Conservation (phyloP, 768 basidiomycete genomes). For the Serendipita vermifera region DNA sequence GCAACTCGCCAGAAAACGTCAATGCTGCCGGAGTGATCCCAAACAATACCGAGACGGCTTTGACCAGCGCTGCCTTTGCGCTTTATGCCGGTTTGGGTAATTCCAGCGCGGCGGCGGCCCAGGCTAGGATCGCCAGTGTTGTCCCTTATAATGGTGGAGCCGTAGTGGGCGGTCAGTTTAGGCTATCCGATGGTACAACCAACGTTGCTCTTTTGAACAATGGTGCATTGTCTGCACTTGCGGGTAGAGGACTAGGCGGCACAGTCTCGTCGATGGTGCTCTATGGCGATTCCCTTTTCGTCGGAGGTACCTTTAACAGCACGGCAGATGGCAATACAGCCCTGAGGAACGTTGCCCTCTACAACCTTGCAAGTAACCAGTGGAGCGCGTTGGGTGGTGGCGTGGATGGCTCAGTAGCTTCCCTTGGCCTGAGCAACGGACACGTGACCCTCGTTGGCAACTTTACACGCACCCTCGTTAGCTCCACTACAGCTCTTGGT, state of each 20-base stretch:
- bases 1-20: conserved; percentile 25
- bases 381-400: conserved; percentile 67
- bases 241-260: conserved; percentile 67
- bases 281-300: conserved; percentile 51
- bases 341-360: conserved; percentile 52
- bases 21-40: conserved; percentile 52
- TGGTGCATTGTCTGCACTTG: conserved; percentile 39
- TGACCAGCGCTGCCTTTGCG: conserved; percentile 50
- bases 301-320: conserved; percentile 80
- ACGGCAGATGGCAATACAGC: conserved; percentile 42
- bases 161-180: conserved; percentile 70
- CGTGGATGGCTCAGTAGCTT: conserved; percentile 60
- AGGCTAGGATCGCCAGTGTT: conserved; percentile 27
- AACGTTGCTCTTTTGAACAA: conserved; percentile 66
- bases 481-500: conserved; percentile 23
- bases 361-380: conserved; percentile 46
- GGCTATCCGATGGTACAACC: conserved; percentile 39
- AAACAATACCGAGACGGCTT: conserved; percentile 54
- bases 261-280: conserved; percentile 55
- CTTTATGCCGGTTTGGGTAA: conserved; percentile 51
- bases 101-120: conserved; percentile 24
- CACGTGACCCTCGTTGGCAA: conserved; percentile 60
- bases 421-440: conserved; percentile 36
- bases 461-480: conserved; percentile 42
- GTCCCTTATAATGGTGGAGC: conserved; percentile 57